These are phyloP conservation scores for Heliocybe sulcata DNA, from an alignment of 1,284 basidiomycete species.

Conservation along the genomic window DNA sequence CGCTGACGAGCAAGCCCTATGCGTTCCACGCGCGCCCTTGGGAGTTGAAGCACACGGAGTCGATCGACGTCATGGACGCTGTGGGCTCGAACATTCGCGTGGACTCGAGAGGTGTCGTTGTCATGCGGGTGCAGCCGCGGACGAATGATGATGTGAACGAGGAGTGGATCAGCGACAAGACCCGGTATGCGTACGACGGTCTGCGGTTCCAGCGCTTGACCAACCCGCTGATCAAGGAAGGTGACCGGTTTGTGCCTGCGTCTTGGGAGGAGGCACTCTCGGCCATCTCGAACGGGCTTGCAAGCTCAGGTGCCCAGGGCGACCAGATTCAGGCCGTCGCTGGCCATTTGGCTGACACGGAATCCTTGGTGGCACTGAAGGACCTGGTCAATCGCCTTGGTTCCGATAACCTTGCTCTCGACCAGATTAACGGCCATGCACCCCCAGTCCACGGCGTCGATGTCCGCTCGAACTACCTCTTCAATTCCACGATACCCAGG, in stretches of 20 bases:
- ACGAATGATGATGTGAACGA: slow-evolving; percentile 99
- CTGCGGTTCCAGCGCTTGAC: slow-evolving; percentile 95
- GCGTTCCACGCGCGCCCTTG: slow-evolving; percentile 96
- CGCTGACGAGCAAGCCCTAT: slow-evolving; percentile 96
- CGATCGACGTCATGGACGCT: slow-evolving; percentile 97
- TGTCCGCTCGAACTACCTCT: slow-evolving; percentile 93
- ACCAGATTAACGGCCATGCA: slow-evolving; percentile 63
- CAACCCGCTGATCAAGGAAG: slow-evolving; percentile 85
- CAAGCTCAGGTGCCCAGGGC: slow-evolving; percentile 77
- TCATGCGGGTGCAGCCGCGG: slow-evolving; percentile 96
- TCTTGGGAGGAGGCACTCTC: slow-evolving; percentile 91
- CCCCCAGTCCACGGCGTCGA: slow-evolving; percentile 81
- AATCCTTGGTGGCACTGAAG: slow-evolving; percentile 90
- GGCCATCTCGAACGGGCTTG: slow-evolving; percentile 76
- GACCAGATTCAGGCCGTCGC: slow-evolving; percentile 96
- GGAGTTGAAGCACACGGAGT: slow-evolving; percentile 99
- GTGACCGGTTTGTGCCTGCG: slow-evolving; percentile 87
- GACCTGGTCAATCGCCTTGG: slow-evolving; percentile 92
- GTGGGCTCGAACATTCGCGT: slow-evolving; percentile 96
- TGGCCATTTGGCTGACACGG: slow-evolving; percentile 90
- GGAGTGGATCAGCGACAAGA: slow-evolving; percentile 99
- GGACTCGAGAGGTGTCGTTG: slow-evolving; percentile 92
- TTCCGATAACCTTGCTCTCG: slow-evolving; percentile 89
- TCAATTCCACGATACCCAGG: slow-evolving; percentile 92
- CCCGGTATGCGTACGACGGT: slow-evolving; percentile 94